phyloP scores from a whole-genome alignment of 208 protist genomes.

The Wallacemonas rigidus region DNA sequence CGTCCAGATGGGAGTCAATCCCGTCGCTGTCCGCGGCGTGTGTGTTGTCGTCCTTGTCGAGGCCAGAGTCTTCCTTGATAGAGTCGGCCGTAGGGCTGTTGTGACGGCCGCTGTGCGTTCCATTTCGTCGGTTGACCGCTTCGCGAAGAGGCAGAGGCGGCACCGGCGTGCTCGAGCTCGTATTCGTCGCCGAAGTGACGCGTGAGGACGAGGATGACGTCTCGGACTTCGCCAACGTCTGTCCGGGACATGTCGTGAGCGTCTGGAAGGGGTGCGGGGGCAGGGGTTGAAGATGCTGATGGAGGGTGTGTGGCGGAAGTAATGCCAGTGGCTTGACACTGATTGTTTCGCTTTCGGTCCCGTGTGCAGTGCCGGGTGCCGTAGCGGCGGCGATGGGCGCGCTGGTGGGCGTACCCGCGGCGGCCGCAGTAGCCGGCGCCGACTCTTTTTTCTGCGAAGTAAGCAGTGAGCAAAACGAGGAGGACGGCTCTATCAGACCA shows the following conservation, averaged over 20 bases:
- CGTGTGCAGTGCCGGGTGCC: not conserved
- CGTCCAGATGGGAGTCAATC: too few relatives aligned
- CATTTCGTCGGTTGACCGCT: not conserved
- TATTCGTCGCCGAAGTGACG: not conserved
- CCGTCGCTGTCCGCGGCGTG: too few relatives aligned
- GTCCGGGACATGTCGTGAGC: not conserved
- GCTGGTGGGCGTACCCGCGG: not conserved
- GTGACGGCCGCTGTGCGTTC: too few relatives aligned
- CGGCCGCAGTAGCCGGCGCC: not conserved
- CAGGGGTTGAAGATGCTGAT: not conserved
- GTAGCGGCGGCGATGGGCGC: not conserved
- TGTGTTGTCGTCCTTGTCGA: too few relatives aligned
- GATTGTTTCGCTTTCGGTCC: not conserved
- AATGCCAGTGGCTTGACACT: not conserved
- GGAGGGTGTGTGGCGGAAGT: constrained; percentile 3
- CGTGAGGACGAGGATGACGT: not conserved
- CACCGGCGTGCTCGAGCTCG: not conserved
- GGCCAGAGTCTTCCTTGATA: too few relatives aligned
- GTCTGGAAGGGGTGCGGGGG: not conserved
- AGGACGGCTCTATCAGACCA: not conserved
- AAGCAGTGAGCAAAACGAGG: not conserved
- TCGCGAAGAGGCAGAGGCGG: not conserved
- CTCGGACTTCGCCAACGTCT: not conserved
- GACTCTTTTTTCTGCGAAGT: not conserved
- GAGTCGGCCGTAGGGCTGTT: too few relatives aligned